A percentile compares a stretch with the other conserved stretches of the same genome.
Evolutionary conservation across 2,329 filamentous ascomycete species (phyloP).

Genomic region (Colletotrichum chrysophilum): DNA sequence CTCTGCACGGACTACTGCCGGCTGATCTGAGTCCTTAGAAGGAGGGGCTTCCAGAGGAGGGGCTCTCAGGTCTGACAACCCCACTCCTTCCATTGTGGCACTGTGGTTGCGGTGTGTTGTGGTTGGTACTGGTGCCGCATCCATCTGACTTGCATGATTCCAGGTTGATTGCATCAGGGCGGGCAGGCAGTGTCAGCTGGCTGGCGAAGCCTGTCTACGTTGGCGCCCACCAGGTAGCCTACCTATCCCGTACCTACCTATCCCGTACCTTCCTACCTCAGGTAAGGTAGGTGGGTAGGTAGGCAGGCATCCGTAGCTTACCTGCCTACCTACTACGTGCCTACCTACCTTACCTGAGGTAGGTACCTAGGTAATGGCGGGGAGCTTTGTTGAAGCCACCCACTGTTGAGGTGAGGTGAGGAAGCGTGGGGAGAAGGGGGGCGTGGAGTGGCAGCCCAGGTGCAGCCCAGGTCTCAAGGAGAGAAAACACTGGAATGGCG

Average conservation of each 20-base stretch:
- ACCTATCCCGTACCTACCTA: neutral
- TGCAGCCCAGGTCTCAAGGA: neutral
- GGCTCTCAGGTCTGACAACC: neutral
- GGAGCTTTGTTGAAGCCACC: neutral
- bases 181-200: conserved; percentile 17
- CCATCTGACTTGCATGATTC: conserved; percentile 19
- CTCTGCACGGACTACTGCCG: neutral
- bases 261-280: too few relatives aligned
- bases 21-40: neutral
- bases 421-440: neutral
- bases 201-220: conserved; percentile 2
- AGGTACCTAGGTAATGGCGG: neutral
- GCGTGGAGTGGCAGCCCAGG: neutral
- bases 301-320: neutral
- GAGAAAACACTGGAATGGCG: conserved; percentile 13
- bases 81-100: conserved; percentile 1
- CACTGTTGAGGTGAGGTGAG: neutral
- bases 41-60: neutral
- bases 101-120: conserved; percentile 3
- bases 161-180: conserved; percentile 18
- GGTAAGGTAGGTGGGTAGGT: too few relatives aligned
- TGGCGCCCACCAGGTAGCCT: neutral
- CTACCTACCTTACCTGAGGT: neutral
- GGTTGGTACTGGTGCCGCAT: neutral
- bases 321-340: neutral